These are phyloP conservation scores for Lupinus albus DNA, from an alignment of 306 rosid genomes.

Conservation along the genomic window DNA sequence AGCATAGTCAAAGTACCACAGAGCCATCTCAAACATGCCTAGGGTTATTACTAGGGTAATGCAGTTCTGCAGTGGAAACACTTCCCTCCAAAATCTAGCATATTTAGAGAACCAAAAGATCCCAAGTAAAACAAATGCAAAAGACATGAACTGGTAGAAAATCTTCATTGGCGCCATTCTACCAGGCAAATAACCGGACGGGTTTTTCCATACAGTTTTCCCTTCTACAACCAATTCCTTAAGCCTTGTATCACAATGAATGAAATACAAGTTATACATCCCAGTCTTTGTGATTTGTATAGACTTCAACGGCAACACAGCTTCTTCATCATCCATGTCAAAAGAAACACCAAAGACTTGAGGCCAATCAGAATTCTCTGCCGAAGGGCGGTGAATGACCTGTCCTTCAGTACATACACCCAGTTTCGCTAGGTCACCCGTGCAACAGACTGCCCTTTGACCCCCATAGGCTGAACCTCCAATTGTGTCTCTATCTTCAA, in stretches of 20 bases:
- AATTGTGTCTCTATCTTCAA: slow-evolving; percentile 87
- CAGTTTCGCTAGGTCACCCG: slow-evolving; percentile 84
- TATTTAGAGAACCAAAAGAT: slow-evolving; percentile 91
- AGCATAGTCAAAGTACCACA: slow-evolving; percentile 92
- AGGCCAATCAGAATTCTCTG: slow-evolving; percentile 76
- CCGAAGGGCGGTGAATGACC: slow-evolving; percentile 72
- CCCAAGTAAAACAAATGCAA: slow-evolving; percentile 85
- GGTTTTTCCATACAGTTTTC: slow-evolving; percentile 91
- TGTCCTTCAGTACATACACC: slow-evolving; percentile 86
- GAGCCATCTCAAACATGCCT: slow-evolving; percentile 95
- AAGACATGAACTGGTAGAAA: slow-evolving; percentile 89
- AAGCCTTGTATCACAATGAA: slow-evolving; percentile 85
- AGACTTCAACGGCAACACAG: slow-evolving; percentile 57
- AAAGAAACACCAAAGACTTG: slow-evolving; percentile 70
- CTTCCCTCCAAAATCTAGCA: slow-evolving; percentile 86
- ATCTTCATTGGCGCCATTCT: slow-evolving; percentile 95
- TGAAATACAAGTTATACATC: slow-evolving; percentile 95
- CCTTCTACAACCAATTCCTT: slow-evolving; percentile 78
- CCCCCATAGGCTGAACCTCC: slow-evolving; percentile 99
- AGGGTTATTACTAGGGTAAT: slow-evolving; percentile 84
- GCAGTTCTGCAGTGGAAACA: slow-evolving; percentile 91
- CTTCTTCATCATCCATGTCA: slow-evolving; percentile 50
- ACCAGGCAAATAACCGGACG: slow-evolving; percentile 88
- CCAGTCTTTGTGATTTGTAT: slow-evolving; percentile 77
- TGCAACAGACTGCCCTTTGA: slow-evolving; percentile 97